A percentile compares a stretch with the other conserved stretches of the same genome.
These are phyloP conservation scores for Beauveria brongniartii DNA, from an alignment of 2,329 filamentous ascomycete species.

Conservation along the genomic window DNA sequence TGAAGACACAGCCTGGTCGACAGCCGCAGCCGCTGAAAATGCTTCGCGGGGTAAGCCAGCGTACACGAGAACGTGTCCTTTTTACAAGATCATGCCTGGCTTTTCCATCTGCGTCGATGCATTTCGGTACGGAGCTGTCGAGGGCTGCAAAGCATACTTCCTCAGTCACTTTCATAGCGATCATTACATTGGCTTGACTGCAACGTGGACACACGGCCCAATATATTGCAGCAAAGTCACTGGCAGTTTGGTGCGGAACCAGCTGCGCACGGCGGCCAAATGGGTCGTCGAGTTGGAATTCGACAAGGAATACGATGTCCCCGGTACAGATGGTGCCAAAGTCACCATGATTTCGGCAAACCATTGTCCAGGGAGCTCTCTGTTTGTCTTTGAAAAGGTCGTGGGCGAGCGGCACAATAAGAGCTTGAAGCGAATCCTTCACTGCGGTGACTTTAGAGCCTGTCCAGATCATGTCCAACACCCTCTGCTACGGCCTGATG, in stretches of 20 bases:
- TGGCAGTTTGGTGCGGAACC: constrained; percentile 77
- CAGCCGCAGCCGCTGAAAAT: constrained; percentile 71
- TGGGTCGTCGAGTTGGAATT: constrained; percentile 84
- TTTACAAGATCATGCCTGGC: constrained; percentile 96
- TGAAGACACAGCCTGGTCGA: constrained; percentile 84
- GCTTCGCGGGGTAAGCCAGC: constrained; percentile 76
- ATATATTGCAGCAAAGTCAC: constrained; percentile 96
- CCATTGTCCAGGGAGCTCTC: constrained; percentile 88
- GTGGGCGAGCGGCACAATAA: constrained; percentile 51
- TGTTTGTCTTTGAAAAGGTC: constrained; percentile 85
- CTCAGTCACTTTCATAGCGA: constrained; percentile 97
- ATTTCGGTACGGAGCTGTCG: constrained; percentile 87
- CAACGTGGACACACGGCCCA: constrained; percentile 83
- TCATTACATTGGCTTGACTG: constrained; percentile 86
- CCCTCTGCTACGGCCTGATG: constrained; percentile 69
- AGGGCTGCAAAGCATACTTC: constrained; percentile 91
- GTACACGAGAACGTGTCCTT: constrained; percentile 86
- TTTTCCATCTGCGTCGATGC: constrained; percentile 92
- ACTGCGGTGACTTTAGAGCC: constrained; percentile 93
- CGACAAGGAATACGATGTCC: constrained; percentile 69
- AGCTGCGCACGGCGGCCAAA: constrained; percentile 76
- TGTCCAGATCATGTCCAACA: constrained; percentile 79
- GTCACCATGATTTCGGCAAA: constrained; percentile 97
- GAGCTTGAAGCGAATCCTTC: constrained; percentile 70
- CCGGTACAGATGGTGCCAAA: constrained; percentile 69